Evolutionary conservation across 2,329 filamentous ascomycete species (phyloP).

Genomic region (Sporothrix protearum): DNA sequence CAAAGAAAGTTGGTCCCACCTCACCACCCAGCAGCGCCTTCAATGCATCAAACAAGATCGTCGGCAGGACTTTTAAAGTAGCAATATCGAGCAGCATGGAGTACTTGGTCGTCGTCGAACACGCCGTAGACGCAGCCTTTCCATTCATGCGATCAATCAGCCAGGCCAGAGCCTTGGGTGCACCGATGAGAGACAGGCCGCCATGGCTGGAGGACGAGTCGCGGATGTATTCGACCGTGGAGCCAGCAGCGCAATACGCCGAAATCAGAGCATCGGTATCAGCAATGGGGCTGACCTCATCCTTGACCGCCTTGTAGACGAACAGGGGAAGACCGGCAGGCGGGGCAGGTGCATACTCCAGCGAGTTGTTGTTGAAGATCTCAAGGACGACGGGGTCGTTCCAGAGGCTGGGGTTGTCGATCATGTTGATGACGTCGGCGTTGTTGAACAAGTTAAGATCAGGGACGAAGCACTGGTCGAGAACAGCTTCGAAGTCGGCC

Average conservation of each 20-base stretch:
- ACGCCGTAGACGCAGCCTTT: neutral
- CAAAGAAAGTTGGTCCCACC: constrained; percentile 3
- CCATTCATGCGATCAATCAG: constrained; percentile 13
- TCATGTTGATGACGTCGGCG: constrained; percentile 27
- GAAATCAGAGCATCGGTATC: constrained; percentile 19
- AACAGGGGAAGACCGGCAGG: constrained; percentile 40
- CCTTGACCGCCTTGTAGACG: constrained; percentile 45
- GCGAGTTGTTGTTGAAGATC: constrained; percentile 34
- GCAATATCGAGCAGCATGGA: constrained; percentile 12
- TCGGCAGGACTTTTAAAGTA: neutral
- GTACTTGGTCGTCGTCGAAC: neutral
- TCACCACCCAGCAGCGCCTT: constrained; percentile 1
- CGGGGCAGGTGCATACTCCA: neutral
- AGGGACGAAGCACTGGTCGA: constrained; percentile 36
- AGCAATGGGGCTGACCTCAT: constrained; percentile 34
- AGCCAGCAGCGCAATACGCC: constrained; percentile 18
- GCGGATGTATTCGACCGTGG: constrained; percentile 18
- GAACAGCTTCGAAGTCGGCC: constrained; percentile 28
- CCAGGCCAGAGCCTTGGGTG: constrained; percentile 20
- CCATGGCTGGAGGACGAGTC: constrained; percentile 7
- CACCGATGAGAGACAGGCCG: neutral
- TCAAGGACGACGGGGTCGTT: constrained; percentile 28
- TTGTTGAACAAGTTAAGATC: constrained; percentile 36
- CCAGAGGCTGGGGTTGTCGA: constrained; percentile 8
- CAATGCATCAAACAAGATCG: neutral